Conservation (phyloP, 2,329 filamentous ascomycete species). For the Juglanconis sp. region DNA sequence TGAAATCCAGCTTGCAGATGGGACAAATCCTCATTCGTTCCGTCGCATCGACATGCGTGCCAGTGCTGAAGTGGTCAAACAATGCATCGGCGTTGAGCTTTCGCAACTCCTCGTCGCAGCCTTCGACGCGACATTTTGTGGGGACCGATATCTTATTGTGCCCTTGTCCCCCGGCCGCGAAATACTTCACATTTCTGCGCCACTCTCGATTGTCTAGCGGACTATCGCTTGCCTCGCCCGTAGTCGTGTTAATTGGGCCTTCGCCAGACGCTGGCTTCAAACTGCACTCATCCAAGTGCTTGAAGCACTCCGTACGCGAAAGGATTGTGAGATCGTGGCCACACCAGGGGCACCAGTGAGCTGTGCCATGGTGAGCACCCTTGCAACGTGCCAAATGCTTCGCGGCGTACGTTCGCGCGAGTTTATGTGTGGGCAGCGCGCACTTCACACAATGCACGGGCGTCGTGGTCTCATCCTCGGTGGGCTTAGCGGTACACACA, state of each 20-base stretch:
- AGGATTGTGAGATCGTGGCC: conserved; percentile 10
- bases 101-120: conserved; percentile 1
- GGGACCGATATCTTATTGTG: conserved; percentile 3
- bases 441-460: conserved; percentile 7
- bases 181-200: background rate
- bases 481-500: background rate
- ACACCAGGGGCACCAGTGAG: conserved; percentile 20
- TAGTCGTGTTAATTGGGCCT: conserved; percentile 8
- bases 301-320: background rate
- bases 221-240: background rate
- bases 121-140: background rate
- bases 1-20: conserved; percentile 11
- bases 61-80: conserved; percentile 2
- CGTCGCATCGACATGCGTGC: background rate
- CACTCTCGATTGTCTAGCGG: background rate
- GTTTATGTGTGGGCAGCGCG: conserved; percentile 5
- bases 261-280: conserved; percentile 3
- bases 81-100: conserved; percentile 3
- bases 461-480: background rate
- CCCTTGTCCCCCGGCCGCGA: background rate
- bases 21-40: conserved; percentile 7
- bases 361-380: background rate
- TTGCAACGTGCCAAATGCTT: conserved; percentile 16
- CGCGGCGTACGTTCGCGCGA: conserved; percentile 9
- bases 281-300: conserved; percentile 11